phyloP scores from a whole-genome alignment of 352 stramenopile species.

The Thalassiosira livingstoniorum region DNA sequence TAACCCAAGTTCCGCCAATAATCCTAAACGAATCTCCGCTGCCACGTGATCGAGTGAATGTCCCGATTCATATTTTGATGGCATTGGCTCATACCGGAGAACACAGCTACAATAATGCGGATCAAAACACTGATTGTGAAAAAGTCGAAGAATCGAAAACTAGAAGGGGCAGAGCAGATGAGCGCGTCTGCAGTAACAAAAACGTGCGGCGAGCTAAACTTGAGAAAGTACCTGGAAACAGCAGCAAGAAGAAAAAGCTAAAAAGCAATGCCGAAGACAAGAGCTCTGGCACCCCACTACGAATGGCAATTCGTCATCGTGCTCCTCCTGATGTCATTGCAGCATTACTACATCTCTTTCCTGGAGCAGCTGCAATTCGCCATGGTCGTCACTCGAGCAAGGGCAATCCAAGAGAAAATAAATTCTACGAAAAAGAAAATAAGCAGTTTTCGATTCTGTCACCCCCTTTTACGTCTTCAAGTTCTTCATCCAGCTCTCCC shows the following conservation, averaged over 20 bases:
- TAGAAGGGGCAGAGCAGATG: no score
- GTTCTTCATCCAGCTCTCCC: background rate
- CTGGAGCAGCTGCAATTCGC: background rate
- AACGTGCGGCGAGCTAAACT: background rate
- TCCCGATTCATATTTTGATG: background rate
- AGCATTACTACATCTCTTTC: background rate
- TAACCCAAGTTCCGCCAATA: background rate
- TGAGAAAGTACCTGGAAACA: background rate
- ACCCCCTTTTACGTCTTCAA: background rate
- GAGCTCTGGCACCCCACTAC: background rate
- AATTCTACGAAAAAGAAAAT: no score
- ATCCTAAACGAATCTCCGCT: background rate
- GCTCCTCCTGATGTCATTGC: conserved; percentile 1
- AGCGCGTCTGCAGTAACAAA: background rate
- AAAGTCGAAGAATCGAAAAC: no score
- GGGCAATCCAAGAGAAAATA: background rate
- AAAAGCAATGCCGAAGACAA: background rate
- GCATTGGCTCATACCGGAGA: background rate
- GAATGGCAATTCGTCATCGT: background rate
- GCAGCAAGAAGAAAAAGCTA: background rate
- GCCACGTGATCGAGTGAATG: background rate
- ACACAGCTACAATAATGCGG: background rate
- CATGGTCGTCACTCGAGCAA: background rate
- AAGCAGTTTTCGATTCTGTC: no score
- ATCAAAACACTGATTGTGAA: background rate